A percentile compares a stretch with the other conserved stretches of the same genome.
phyloP scores from a whole-genome alignment of 1,284 basidiomycete genomes.

The Malassezia caprae region DNA sequence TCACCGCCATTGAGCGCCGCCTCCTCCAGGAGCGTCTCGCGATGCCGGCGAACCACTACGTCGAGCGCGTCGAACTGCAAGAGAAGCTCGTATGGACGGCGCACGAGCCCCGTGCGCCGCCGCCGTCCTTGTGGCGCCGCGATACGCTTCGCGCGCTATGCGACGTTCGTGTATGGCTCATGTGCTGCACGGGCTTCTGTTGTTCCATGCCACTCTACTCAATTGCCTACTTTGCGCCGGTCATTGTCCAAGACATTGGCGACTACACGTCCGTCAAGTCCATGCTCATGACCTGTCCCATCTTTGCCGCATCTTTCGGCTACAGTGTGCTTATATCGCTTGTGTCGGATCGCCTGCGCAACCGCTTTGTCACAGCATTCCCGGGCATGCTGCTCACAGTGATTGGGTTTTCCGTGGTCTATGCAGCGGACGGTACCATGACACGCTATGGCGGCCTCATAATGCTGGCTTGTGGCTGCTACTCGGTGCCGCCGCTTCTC shows the following conservation, averaged over 20 bases:
- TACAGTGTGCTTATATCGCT: conserved; percentile 28
- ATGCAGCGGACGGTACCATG: conserved; percentile 16
- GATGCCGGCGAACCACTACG: background rate
- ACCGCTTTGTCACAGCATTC: conserved; percentile 25
- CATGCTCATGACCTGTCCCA: conserved; percentile 37
- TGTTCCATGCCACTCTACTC: conserved; percentile 30
- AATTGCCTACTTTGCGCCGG: conserved; percentile 34
- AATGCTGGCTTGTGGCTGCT: conserved; percentile 28
- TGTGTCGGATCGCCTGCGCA: conserved; percentile 28
- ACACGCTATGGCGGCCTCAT: conserved; percentile 34
- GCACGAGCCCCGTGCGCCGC: background rate
- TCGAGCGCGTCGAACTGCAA: background rate
- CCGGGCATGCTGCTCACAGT: conserved; percentile 23
- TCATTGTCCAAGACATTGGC: conserved; percentile 32
- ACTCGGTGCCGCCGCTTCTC: conserved; percentile 16
- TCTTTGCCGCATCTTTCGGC: conserved; percentile 32
- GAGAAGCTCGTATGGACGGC: background rate
- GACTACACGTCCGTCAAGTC: conserved; percentile 20
- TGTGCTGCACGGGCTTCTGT: conserved; percentile 27
- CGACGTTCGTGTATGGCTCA: conserved; percentile 25
- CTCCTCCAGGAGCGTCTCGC: conserved; percentile 27
- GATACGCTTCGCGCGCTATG: conserved; percentile 27
- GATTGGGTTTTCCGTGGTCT: conserved; percentile 28
- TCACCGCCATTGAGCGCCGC: conserved; percentile 23
- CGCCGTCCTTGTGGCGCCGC: conserved; percentile 13